Conservation (phyloP, 2,329 filamentous ascomycete genomes). For the Fusarium siculi region DNA sequence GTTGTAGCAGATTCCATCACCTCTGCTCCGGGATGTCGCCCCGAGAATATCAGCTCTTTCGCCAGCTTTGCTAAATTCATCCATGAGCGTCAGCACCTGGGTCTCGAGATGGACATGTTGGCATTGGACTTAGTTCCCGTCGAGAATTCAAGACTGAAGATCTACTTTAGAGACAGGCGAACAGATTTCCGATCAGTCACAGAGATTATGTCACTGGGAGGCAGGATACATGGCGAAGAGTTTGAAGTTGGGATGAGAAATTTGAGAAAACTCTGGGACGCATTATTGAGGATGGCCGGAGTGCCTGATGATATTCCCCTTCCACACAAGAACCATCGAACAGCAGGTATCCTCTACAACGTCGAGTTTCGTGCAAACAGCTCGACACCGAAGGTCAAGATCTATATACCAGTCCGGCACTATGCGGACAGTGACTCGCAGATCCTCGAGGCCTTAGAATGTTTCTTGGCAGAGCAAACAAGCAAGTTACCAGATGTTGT, state of each 20-base stretch:
- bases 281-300: slow-evolving; percentile 10
- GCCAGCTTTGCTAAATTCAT: neutral
- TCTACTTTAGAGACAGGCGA: slow-evolving; percentile 48
- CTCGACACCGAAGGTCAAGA: slow-evolving; percentile 42
- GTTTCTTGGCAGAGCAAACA: neutral
- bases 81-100: neutral
- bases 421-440: slow-evolving; percentile 38
- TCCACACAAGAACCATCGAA: slow-evolving; percentile 41
- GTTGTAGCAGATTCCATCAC: slow-evolving; percentile 33
- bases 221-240: slow-evolving; percentile 5
- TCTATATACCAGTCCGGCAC: slow-evolving; percentile 51
- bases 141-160: slow-evolving; percentile 48
- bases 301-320: slow-evolving; percentile 26
- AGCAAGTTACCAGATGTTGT: neutral
- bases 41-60: neutral
- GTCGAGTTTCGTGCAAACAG: slow-evolving; percentile 43
- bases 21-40: slow-evolving; percentile 9
- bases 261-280: slow-evolving; percentile 34
- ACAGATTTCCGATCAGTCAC: slow-evolving; percentile 46
- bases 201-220: slow-evolving; percentile 41
- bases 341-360: slow-evolving; percentile 50
- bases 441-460: neutral
- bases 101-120: slow-evolving; percentile 42
- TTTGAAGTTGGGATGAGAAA: slow-evolving; percentile 23
- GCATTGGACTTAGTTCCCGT: slow-evolving; percentile 48